phyloP scores from a whole-genome alignment of 1,284 basidiomycete genomes.

The Garcileccinum viscosum region DNA sequence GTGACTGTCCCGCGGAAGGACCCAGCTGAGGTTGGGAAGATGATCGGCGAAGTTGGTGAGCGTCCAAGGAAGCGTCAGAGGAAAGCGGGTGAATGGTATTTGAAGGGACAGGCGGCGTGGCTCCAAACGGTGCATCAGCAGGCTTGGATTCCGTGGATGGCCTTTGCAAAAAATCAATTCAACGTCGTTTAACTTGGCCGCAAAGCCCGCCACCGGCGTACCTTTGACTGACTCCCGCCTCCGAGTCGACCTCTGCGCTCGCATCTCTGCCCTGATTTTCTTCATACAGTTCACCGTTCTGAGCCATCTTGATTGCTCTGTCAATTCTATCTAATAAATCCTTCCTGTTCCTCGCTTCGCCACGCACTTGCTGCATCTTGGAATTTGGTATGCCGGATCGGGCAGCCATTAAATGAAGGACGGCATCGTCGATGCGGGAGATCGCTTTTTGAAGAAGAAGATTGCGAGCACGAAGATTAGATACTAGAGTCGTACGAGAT shows the following conservation, averaged over 20 bases:
- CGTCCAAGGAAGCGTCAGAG: slow-evolving; percentile 19
- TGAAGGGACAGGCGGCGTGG: background rate
- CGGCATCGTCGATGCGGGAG: slow-evolving; percentile 40
- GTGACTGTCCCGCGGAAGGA: slow-evolving; percentile 25
- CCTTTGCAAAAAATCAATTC: slow-evolving; percentile 27
- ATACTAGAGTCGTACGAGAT: slow-evolving; percentile 34
- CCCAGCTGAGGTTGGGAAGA: slow-evolving; percentile 39
- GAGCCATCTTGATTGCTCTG: slow-evolving; percentile 38
- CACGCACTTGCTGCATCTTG: slow-evolving; percentile 40
- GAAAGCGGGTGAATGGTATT: slow-evolving; percentile 2
- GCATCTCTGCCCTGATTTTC: slow-evolving; percentile 11
- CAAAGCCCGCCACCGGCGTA: slow-evolving; percentile 15
- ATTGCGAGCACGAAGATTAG: slow-evolving; percentile 40
- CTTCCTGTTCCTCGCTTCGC: slow-evolving; percentile 40
- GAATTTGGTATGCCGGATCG: slow-evolving; percentile 41
- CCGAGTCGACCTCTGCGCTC: background rate
- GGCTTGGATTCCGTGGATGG: slow-evolving; percentile 3
- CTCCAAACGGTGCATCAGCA: slow-evolving; percentile 10
- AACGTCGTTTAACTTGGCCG: slow-evolving; percentile 10
- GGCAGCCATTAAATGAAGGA: slow-evolving; percentile 39
- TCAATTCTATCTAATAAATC: slow-evolving; percentile 39
- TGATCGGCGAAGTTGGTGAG: slow-evolving; percentile 37
- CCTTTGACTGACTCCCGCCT: slow-evolving; percentile 16
- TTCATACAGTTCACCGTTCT: slow-evolving; percentile 25
- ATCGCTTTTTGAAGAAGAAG: slow-evolving; percentile 41